Evolutionary conservation across 2,329 filamentous ascomycete genomes (phyloP), one percentile per base, ranked within the genome.

Genomic region (Cryoendolithus antarcticus): DNA sequence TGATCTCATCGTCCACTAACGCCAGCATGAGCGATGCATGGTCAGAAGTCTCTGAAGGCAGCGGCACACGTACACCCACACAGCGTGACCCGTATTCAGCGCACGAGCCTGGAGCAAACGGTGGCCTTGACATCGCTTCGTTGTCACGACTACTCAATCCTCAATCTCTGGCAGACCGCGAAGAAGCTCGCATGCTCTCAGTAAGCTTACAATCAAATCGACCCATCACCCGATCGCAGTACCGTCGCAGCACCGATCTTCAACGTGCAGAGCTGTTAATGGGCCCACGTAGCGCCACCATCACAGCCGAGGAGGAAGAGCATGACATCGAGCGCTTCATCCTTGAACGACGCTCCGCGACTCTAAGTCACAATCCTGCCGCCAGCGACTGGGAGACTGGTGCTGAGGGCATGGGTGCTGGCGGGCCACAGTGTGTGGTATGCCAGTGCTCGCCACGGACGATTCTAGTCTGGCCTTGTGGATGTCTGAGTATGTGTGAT

Each of bases 401-500:
- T n/a, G 81, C 77, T 1, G 75, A 75, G 4, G 82, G 81, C 1
- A 74, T 88, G 55, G 84, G 82, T 1, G 74, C 78, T 24, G 75
- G 71, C 32, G 80, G 85, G 0, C 86, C 86, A 2, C 82, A 84
- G 49, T 98, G 91, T 54, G 91, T 96, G 1, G 85, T 98, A 4
- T 98, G 91, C 57, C 89, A 96, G 59, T 77, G 77, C 39, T 73
- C 75, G n/a, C 78, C 86, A 3, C 72, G 91, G 11, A 93, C 84
- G 6, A 82, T 96, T 44, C 82, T 98, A 39, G 81, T 94, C 2
- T 96, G 91, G 91, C 91, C 91, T 0, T 98, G 91, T 58, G 82
- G 91, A 2, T 98, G 91, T 57, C 70, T 98, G 42, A 89, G 85
- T 49, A 71, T 96, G 9, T 96, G 91, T 57, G 91, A 98, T 59